Evolutionary conservation across 768 basidiomycete genomes (phyloP).

Genomic region (Hebeloma cylindrosporum): DNA sequence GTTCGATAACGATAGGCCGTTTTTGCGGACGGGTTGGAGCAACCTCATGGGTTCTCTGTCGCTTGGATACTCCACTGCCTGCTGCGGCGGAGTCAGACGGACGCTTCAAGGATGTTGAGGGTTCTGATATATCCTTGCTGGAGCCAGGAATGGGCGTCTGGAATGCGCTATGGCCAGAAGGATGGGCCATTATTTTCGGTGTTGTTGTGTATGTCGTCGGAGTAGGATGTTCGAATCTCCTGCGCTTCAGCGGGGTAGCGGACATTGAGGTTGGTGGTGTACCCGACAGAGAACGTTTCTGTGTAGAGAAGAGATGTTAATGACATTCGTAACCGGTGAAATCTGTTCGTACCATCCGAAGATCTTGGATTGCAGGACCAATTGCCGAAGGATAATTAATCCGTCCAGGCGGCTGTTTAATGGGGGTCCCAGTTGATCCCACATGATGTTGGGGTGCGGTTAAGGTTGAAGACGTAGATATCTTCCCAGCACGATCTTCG

Average conservation of each 20-base stretch:
- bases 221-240: too few species aligned
- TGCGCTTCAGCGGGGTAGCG: too few species aligned
- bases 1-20: slow-evolving; percentile 10
- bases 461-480: not conserved
- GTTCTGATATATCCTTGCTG: too few species aligned
- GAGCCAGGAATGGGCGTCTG: too few species aligned
- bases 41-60: not conserved
- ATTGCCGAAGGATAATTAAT: slow-evolving; percentile 3
- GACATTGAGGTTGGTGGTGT: too few species aligned
- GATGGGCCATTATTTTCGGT: too few species aligned
- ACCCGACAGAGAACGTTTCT: not conserved
- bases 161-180: too few species aligned
- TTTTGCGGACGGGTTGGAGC: slow-evolving; percentile 2
- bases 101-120: too few species aligned
- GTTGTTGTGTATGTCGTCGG: too few species aligned
- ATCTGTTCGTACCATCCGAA: not conserved
- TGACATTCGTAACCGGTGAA: not conserved
- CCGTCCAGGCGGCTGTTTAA: too few species aligned
- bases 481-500: not conserved
- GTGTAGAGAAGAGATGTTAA: not conserved
- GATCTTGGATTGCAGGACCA: slow-evolving; percentile 2
- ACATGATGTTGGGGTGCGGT: not conserved
- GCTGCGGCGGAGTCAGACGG: too few species aligned
- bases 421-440: not conserved
- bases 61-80: too few species aligned